phyloP scores from a whole-genome alignment of 345 rosid species.

The Dovyalis caffra region DNA sequence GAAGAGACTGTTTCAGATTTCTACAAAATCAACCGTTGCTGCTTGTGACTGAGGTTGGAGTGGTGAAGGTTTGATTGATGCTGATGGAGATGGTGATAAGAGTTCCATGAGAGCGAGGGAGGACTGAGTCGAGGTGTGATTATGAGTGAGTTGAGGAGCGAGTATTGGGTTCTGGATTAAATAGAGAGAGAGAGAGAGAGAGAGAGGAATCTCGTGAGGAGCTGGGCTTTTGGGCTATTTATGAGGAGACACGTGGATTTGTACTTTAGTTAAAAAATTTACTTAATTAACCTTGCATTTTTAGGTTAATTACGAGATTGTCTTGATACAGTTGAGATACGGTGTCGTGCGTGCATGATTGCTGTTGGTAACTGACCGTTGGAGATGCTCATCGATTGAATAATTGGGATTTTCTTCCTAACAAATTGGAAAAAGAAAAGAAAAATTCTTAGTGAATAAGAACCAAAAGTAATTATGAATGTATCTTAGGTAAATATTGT shows the following conservation, averaged over 20 bases:
- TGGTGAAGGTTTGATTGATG: not conserved
- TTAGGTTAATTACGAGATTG: too few relatives aligned
- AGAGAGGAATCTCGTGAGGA: constrained; percentile 18
- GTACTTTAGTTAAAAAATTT: too few relatives aligned
- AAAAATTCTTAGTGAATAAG: not conserved
- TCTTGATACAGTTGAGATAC: not conserved
- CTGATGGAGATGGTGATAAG: not conserved
- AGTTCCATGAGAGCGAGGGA: not conserved
- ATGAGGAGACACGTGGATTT: constrained; percentile 21
- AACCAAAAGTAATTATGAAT: too few relatives aligned
- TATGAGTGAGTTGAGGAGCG: not conserved
- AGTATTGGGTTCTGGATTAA: not conserved
- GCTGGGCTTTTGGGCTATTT: constrained; percentile 16
- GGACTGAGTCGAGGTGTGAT: not conserved
- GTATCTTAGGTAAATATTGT: too few relatives aligned
- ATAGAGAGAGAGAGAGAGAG: not conserved
- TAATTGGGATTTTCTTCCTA: too few relatives aligned
- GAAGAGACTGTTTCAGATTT: constrained; percentile 9
- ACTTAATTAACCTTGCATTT: not conserved
- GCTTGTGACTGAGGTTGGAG: not conserved
- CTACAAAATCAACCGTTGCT: constrained; percentile 22
- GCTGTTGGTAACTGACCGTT: not conserved
- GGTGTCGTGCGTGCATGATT: not conserved
- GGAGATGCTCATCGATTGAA: not conserved
- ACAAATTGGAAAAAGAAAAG: not conserved